These are phyloP conservation scores for Exophiala xenobiotica DNA, from an alignment of 2,329 filamentous ascomycete genomes.

Conservation along the genomic window DNA sequence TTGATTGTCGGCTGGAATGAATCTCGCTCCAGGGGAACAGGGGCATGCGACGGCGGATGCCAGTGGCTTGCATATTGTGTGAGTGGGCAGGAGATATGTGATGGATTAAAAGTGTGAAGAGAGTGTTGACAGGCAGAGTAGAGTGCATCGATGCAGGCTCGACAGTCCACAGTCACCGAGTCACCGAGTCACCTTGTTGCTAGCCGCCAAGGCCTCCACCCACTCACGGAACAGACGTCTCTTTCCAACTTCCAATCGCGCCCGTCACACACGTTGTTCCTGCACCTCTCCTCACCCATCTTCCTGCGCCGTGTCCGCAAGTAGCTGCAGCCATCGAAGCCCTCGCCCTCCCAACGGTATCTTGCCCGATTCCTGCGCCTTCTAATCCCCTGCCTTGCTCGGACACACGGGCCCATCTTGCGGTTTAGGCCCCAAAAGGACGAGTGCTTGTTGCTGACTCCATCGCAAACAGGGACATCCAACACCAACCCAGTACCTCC, in stretches of 20 bases:
- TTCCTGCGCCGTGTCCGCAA: not conserved
- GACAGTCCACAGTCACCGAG: no score
- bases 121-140: not conserved
- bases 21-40: not conserved
- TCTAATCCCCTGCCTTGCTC: not conserved
- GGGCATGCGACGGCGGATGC: not conserved
- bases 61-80: not conserved
- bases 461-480: slow-evolving; percentile 11
- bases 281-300: not conserved
- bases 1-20: not conserved
- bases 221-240: not conserved
- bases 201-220: slow-evolving; percentile 1
- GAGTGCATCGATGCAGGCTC: not conserved
- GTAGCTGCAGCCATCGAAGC: not conserved
- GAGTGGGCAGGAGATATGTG: not conserved
- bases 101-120: not conserved
- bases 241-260: not conserved
- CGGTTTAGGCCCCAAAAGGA: not conserved
- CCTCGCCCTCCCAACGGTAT: slow-evolving; percentile 3
- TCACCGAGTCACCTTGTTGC: not conserved
- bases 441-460: slow-evolving; percentile 15
- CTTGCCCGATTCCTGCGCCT: not conserved
- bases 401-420: not conserved
- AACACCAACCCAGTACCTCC: slow-evolving; percentile 4
- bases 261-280: slow-evolving; percentile 1